A percentile compares a stretch with the other conserved stretches of the same genome.
phyloP scores from a whole-genome alignment of 1,284 basidiomycete species.

The Sporisorium sorghi region DNA sequence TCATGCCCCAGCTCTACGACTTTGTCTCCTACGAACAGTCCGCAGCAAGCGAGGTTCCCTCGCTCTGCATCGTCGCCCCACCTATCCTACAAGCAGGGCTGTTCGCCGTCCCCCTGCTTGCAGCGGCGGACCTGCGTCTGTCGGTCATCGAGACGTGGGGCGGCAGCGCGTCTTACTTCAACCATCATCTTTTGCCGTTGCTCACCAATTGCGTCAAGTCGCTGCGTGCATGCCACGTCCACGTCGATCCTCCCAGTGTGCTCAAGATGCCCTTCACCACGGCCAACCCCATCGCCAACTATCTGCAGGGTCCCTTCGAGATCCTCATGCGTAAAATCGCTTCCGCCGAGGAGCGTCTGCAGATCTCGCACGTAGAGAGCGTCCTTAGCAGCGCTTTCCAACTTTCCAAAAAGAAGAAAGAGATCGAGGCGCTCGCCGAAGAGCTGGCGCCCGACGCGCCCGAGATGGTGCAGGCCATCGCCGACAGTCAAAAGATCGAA shows the following conservation, averaged over 20 bases:
- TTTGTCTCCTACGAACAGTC: constrained; percentile 44
- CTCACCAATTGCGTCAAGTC: constrained; percentile 49
- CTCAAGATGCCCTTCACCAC: constrained; percentile 39
- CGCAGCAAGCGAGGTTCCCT: constrained; percentile 38
- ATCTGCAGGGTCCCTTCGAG: constrained; percentile 43
- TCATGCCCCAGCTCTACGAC: constrained; percentile 46
- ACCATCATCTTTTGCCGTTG: constrained; percentile 37
- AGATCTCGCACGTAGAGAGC: constrained; percentile 41
- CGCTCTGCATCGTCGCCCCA: constrained; percentile 38
- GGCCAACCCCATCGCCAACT: constrained; percentile 40
- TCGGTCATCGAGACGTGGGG: constrained; percentile 50
- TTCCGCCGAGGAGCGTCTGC: constrained; percentile 32
- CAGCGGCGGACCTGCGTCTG: constrained; percentile 38
- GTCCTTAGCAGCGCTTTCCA: constrained; percentile 33
- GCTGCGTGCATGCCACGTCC: constrained; percentile 39
- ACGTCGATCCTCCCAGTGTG: constrained; percentile 32
- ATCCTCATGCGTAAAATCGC: constrained; percentile 46
- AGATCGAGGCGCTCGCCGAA: constrained; percentile 31
- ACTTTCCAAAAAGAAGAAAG: constrained; percentile 33
- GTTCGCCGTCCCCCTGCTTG: constrained; percentile 43
- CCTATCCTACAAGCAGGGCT: constrained; percentile 42
- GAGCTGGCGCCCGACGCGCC: constrained; percentile 36
- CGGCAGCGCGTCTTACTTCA: constrained; percentile 42
- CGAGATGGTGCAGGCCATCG: constrained; percentile 47
- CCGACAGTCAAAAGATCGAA: constrained; percentile 42